Conservation (phyloP, 179 eudicot species). For the Silene noctiflora region DNA sequence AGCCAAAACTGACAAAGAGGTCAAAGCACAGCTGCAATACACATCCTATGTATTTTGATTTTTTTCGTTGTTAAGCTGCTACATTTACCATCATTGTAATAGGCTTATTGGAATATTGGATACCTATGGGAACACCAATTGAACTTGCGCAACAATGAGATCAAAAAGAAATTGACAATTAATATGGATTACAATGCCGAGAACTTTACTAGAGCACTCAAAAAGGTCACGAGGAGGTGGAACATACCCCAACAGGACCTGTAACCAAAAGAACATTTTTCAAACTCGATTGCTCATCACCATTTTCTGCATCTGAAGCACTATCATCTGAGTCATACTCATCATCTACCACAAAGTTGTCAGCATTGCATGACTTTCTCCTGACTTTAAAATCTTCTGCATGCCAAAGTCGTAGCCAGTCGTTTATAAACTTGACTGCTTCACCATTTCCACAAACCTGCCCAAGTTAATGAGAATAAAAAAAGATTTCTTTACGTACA, state of each 20-base stretch:
- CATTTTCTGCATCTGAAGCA: slow-evolving; percentile 48
- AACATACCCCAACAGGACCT: slow-evolving; percentile 97
- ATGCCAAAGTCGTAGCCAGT: slow-evolving; percentile 85
- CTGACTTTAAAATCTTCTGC: slow-evolving; percentile 45
- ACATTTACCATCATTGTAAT: neutral
- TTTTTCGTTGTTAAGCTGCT: neutral
- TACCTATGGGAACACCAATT: neutral
- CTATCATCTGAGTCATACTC: slow-evolving; percentile 40
- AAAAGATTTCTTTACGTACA: neutral
- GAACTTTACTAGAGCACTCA: neutral
- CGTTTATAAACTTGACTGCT: slow-evolving; percentile 65
- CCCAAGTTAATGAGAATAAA: slow-evolving; percentile 21
- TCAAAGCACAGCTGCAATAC: slow-evolving; percentile 2
- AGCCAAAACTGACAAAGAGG: slow-evolving; percentile 11
- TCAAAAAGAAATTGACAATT: slow-evolving; percentile 3
- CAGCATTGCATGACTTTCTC: slow-evolving; percentile 32
- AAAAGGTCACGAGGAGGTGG: neutral
- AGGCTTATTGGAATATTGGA: neutral
- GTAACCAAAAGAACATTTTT: slow-evolving; percentile 86
- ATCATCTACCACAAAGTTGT: slow-evolving; percentile 34
- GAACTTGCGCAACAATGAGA: slow-evolving; percentile 7
- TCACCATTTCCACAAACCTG: slow-evolving; percentile 92
- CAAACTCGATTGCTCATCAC: slow-evolving; percentile 44
- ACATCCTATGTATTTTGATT: neutral
- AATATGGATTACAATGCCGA: neutral